Conservation (phyloP, 306 rosid species). For the Quercus glauca region DNA sequence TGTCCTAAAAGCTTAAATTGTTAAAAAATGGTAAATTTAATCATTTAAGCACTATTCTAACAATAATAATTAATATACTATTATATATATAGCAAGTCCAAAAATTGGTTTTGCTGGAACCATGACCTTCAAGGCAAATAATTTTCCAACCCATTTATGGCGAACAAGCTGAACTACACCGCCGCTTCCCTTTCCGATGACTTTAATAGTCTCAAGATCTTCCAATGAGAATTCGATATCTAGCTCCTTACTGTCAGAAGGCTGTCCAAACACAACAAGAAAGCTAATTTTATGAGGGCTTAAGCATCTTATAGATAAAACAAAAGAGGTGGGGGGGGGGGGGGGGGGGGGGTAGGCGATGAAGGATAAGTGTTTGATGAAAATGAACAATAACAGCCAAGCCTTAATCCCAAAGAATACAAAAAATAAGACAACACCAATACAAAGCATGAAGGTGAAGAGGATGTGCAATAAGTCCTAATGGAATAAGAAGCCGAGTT, state of each 20-base stretch:
- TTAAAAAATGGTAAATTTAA: too few relatives aligned
- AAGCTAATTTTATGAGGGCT: conserved; percentile 4
- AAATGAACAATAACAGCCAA: neutral
- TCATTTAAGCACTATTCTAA: neutral
- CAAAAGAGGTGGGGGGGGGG: neutral
- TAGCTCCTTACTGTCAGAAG: conserved; percentile 69
- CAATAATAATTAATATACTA: too few relatives aligned
- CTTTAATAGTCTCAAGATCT: conserved; percentile 86
- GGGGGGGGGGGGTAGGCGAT: too few relatives aligned
- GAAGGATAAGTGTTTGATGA: neutral
- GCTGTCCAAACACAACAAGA: conserved; percentile 48
- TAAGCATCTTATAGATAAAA: conserved; percentile 10
- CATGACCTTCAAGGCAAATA: conserved; percentile 90
- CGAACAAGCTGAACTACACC: conserved; percentile 98
- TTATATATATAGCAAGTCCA: conserved; percentile 9
- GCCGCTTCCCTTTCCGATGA: conserved; percentile 95
- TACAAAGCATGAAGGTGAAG: neutral
- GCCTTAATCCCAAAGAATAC: neutral
- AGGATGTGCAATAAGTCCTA: neutral
- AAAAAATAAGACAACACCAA: too few relatives aligned
- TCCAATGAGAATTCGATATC: conserved; percentile 72
- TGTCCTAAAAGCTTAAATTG: too few relatives aligned
- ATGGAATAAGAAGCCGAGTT: neutral
- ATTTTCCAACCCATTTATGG: conserved; percentile 87
- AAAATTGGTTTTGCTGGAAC: conserved; percentile 5